phyloP scores from a whole-genome alignment of 495 filamentous ascomycete species.

The Neurospora sp. region DNA sequence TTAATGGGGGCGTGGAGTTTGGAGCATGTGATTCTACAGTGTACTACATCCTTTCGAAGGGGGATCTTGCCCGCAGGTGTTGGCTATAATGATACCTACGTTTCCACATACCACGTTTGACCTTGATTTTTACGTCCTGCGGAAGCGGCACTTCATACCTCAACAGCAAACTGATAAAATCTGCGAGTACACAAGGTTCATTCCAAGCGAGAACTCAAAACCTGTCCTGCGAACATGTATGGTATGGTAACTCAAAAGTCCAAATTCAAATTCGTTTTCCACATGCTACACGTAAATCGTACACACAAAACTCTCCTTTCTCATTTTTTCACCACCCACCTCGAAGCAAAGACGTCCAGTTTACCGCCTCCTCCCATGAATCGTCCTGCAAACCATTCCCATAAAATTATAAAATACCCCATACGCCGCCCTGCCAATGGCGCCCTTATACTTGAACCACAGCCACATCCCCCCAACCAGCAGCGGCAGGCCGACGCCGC shows the following conservation, averaged over 20 bases:
- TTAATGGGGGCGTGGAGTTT: too few species aligned
- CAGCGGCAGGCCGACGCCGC: constrained; percentile 21
- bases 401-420: neutral
- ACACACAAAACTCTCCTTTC: neutral
- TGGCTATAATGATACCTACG: too few species aligned
- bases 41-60: too few species aligned
- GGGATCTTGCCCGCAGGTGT: too few species aligned
- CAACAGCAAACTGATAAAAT: too few species aligned
- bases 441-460: constrained; percentile 8
- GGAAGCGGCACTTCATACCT: too few species aligned
- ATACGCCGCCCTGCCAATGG: constrained; percentile 6
- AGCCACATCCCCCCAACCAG: neutral
- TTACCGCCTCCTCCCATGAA: neutral
- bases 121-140: too few species aligned
- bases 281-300: neutral
- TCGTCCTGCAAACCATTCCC: neutral
- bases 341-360: neutral
- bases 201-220: neutral
- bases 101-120: too few species aligned
- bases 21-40: too few species aligned
- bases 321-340: neutral
- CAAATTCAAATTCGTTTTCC: neutral
- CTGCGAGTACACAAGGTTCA: too few species aligned
- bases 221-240: neutral
- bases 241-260: neutral